Conservation (phyloP, 495 filamentous ascomycete species). For the Haplographium delicatum region DNA sequence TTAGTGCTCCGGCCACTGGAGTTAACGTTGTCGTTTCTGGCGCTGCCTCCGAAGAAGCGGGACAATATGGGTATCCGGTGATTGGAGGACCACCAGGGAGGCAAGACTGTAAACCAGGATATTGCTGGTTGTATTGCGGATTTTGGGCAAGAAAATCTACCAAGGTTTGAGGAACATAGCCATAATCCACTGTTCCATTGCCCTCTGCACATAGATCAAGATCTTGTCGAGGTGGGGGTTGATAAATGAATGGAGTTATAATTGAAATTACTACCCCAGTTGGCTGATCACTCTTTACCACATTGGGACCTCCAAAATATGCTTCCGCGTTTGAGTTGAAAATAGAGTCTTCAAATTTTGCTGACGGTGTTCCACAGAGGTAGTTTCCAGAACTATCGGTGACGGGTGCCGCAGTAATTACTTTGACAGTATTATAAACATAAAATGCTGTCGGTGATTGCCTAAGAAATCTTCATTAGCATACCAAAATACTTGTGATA, state of each 20-base stretch:
- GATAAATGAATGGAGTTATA: conserved; percentile 20
- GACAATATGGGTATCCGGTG: not conserved
- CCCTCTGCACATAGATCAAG: conserved; percentile 1
- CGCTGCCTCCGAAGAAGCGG: no score
- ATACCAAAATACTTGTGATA: not conserved
- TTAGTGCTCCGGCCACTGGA: no score
- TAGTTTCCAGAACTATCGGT: not conserved
- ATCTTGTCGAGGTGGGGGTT: not conserved
- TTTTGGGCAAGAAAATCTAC: conserved; percentile 13
- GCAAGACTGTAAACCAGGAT: conserved; percentile 12
- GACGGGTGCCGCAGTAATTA: conserved; percentile 15
- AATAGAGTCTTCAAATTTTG: conserved; percentile 2
- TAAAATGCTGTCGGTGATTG: conserved; percentile 22
- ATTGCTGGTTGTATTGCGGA: conserved; percentile 7
- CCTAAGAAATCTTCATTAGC: conserved; percentile 1
- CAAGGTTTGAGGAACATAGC: conserved; percentile 20
- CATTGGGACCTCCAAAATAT: conserved; percentile 16
- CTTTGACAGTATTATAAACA: conserved; percentile 19
- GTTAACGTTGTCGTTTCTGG: no score
- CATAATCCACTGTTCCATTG: conserved; percentile 6
- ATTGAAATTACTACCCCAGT: conserved; percentile 8
- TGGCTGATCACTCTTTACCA: not conserved
- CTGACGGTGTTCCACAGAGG: conserved; percentile 11
- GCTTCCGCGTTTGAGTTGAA: conserved; percentile 20
- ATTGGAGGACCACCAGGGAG: conserved; percentile 20